These are phyloP conservation scores for Tuber aestivum DNA, from an alignment of 495 filamentous ascomycete species.

Conservation along the genomic window DNA sequence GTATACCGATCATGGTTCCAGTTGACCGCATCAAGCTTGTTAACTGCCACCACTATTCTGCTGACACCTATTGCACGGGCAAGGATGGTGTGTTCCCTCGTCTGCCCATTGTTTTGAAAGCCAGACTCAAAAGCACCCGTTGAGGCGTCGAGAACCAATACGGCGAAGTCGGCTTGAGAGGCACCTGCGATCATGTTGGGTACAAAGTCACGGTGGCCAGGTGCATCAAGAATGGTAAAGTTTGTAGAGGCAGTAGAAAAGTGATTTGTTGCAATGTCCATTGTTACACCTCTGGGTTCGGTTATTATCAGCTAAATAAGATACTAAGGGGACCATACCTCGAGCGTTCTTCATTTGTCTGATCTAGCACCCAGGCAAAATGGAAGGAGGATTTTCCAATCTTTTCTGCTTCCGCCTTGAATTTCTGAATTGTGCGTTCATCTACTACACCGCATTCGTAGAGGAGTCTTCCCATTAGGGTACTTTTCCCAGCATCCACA, in stretches of 20 bases:
- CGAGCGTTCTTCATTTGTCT: conserved; percentile 75
- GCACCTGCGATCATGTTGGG: conserved; percentile 99
- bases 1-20: conserved; percentile 78
- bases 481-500: conserved; percentile 96
- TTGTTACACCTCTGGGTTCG: conserved; percentile 66
- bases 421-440: conserved; percentile 78
- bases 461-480: conserved; percentile 90
- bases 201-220: conserved; percentile 91
- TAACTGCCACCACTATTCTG: conserved; percentile 79
- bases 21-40: conserved; percentile 70
- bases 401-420: conserved; percentile 77
- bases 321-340: conserved; percentile 43
- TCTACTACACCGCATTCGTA: conserved; percentile 83
- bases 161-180: conserved; percentile 91
- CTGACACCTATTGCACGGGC: conserved; percentile 89
- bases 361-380: conserved; percentile 92
- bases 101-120: conserved; percentile 84
- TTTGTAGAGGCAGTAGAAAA: conserved; percentile 80
- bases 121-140: conserved; percentile 88
- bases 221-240: conserved; percentile 93
- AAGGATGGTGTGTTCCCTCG: conserved; percentile 84
- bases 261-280: conserved; percentile 89
- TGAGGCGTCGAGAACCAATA: conserved; percentile 85
- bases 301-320: background rate
- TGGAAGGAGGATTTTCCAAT: conserved; percentile 95